Base-by-base conservation (phyloP, 495 filamentous ascomycete genomes). In the Penicillium argentinense region DNA sequence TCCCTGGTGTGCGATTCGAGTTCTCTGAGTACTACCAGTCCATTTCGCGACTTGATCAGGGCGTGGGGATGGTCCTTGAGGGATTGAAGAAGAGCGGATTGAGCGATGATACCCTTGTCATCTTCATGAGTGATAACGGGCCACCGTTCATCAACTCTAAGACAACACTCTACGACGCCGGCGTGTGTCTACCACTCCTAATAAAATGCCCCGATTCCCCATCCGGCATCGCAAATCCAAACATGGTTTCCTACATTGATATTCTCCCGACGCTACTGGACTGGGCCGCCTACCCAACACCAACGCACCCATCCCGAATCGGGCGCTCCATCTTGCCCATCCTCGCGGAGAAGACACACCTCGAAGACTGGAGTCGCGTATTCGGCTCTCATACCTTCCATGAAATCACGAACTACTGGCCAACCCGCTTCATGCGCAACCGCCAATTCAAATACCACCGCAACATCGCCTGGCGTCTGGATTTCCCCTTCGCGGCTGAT, bases 351-450 rank as follows among this genome's bases (percentile, higher is more conserved):
- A 38, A 45, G 4, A 18, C 38, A 3, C 27, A 62, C 5, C 46
- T 66, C 14, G 51, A 63, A 6, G 50, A 47, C 32, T 60, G 63
- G 51, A 36, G 57, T 23, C 45, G 59, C 26, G 56, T 76, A 9
- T 75, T 69, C 36, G 70, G 73, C 25, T 73, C 69, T 11, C 73
- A 76, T 49, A 75, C 73, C n/a, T 75, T 76, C 55, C 73, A 76
- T 38, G 73, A 76, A 54, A 47, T 72, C 7, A 69, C 66, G 19
- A 74, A 75, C 38, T 76, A 75, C 53, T 76, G 60, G 56, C 73
- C 72, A 3, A 76, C 73, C 2, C 64, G 73, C 13, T 63, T 67
- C 55, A 47, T 75, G 22, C 72, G 73, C 11, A 71, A 58, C 3
- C 49, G 47, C 2, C 43, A 54, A 9, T 72, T 64, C 53, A 76